Base-by-base conservation (phyloP, 2,329 filamentous ascomycete species). In the Immersiporthe knoxdaviesiana region DNA sequence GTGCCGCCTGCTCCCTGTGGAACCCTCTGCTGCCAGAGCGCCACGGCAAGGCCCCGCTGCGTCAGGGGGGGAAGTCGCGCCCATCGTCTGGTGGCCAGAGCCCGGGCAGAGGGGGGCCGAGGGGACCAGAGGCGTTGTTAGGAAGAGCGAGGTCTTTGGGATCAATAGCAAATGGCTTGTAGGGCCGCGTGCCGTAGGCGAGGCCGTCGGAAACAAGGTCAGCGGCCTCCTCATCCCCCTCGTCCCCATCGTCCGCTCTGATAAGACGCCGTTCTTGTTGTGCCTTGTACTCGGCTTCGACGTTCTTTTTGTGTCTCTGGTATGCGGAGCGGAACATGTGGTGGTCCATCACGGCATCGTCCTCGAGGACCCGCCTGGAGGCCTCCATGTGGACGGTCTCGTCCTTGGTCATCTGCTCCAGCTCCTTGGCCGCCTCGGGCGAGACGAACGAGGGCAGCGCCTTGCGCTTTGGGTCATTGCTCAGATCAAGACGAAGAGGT, bases 321-420 rank as follows among this genome's bases (percentile, higher is more conserved):
- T 92, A 85, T 2, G 89, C 88, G 35, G 85, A 84, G 72, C 88
- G 86, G 74, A 92, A 91, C 21, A 82, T 87, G 7, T 87, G 86
- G 74, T 92, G 89, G 72, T 92, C 90, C 35, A 87, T 85, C 1
- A 91, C 89, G 24, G 88, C 82, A 69, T 92, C 90, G 74, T 92
- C 90, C 47, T 87, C 86, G 1, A 92, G 79, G 0, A 90, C 88
- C 69, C 91, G 90, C 66, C 90, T 82, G 54, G 92, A 88, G 39
- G 88, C 89, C 77, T 90, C 87, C 72, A 89, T 86, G 72, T 88
- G 88, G 68, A 88, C 82, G 18, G 86, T 82, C 74, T 89, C 88
- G 74, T 89, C 88, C 21, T 54, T 63, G 47, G 67, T 56, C 30
- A 65, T 59, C 41, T 65, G 60, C 12, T 60, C 64, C 12, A 61